Percentiles rank a stretch among this genome's conserved stretches.
phyloP scores from a whole-genome alignment of 2,329 filamentous ascomycete species.

The Apiospora saccharicola region DNA sequence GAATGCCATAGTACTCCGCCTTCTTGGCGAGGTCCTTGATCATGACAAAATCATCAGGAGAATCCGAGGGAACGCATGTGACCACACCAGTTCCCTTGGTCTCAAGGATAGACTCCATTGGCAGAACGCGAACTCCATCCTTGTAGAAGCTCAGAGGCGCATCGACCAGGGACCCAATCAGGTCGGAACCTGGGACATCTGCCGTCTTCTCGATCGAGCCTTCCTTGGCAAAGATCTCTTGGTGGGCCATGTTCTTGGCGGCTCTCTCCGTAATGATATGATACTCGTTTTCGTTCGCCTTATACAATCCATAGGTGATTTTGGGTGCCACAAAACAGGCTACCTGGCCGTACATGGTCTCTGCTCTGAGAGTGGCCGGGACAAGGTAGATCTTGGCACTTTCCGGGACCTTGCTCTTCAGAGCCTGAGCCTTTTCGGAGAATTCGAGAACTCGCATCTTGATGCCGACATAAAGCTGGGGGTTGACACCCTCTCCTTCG shows the following conservation, averaged over 20 bases:
- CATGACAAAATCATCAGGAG: conserved; percentile 93
- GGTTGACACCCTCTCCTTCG: conserved; percentile 80
- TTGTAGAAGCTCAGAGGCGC: conserved; percentile 89
- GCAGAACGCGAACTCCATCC: conserved; percentile 84
- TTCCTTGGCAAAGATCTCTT: conserved; percentile 82
- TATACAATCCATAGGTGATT: conserved; percentile 89
- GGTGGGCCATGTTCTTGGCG: conserved; percentile 96
- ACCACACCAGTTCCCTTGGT: conserved; percentile 97
- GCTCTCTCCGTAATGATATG: conserved; percentile 84
- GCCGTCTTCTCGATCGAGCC: conserved; percentile 77
- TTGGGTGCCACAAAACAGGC: conserved; percentile 95
- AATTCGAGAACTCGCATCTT: conserved; percentile 93
- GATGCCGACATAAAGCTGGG: conserved; percentile 91
- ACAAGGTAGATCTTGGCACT: conserved; percentile 86
- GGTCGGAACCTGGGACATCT: conserved; percentile 77
- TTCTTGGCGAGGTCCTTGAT: conserved; percentile 91
- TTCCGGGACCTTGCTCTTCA: conserved; percentile 81
- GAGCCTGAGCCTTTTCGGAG: conserved; percentile 75
- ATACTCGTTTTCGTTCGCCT: conserved; percentile 79
- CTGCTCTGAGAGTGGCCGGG: conserved; percentile 88
- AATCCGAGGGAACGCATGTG: conserved; percentile 94
- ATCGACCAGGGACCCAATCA: conserved; percentile 87
- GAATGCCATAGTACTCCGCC: conserved; percentile 92
- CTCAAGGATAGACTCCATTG: conserved; percentile 92
- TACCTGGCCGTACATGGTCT: conserved; percentile 99